Base-by-base conservation (phyloP, 2,329 filamentous ascomycete genomes). In the Arthrobotrys sinensis region DNA sequence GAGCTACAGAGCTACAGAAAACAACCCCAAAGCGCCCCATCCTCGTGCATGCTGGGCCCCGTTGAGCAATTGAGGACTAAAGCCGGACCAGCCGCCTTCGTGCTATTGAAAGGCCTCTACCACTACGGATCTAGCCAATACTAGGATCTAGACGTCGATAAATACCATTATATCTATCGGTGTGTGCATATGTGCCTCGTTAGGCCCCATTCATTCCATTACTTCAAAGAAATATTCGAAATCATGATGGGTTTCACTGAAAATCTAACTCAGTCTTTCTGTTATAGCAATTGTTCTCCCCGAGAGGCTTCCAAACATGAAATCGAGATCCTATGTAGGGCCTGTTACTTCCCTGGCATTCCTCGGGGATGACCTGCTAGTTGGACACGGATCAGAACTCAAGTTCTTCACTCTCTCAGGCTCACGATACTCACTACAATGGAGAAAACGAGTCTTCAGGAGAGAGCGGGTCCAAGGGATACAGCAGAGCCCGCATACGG, bases 381-480 rank as follows among this genome's bases (percentile, higher is more conserved):
- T 87, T 0, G 90, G 88, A 46, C 89, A 92, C 82, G 90, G 91
- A 75, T 87, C 87, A 7, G 85, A 87, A 79, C 84, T 92, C 36
- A 87, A 86, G 36, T 81, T 91, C 65, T 90, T 90, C 86, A 8
- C 80, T 86, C 38, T 85, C 84, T 62, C 84, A 85, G 60, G 19
- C 21, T 62, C 84, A 84, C 24, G 84, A 19, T 43, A 45, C 7
- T 28, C 48, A 28, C 40, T 75, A 21, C 53, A 55, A 57, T 73
- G 76, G 66, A 76, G 79, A 36, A 71, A 67, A 14, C 64, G 80
- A n/a, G 66, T 93, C 34, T 94, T 96, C 82, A 82, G 84, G 14
- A 87, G 87, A n/a, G 92, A 95, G 83, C 86, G 89, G 2, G 89
- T 96, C 63, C 93, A 96, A 83, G 93, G 93, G 1, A 89, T 95